Base-by-base conservation (phyloP, 768 basidiomycete species). In the Naganishia friedmannii region DNA sequence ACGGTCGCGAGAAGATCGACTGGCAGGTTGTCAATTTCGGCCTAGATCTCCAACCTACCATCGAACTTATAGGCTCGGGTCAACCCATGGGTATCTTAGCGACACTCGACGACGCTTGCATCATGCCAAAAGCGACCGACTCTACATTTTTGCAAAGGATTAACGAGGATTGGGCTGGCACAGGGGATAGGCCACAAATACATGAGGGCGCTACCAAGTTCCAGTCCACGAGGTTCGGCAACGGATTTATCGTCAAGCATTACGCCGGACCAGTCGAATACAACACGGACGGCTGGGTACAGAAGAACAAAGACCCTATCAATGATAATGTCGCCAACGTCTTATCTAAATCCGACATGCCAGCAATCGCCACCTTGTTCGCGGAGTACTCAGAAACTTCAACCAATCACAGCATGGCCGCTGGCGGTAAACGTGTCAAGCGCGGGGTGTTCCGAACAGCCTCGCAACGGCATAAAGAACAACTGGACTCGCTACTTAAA, bases 1-100 rank as follows among this genome's bases (percentile, higher is more conserved):
- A 99, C 82, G 86, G 92, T 21, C 87, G 96, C 23, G 96, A 99
- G 80, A 89, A 89, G 23, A 99, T 99, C 81, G 88, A 93, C 68
- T 99, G 96, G 96, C 89, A 94, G 77, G 96, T 94, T 76, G 89
- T 94, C 81, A 97, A 98, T 82, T 99, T 99, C 78, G 96, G 95
- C 19, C 85, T 96, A 53, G 95, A 99, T 70, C 83, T 99, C 7
- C 95, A 99, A 78, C 96, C 96, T 0, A 98, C 96, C 3, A 98
- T 99, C 79, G 95, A 98, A 78, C 87, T 99, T 65, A 98, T 99
- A 76, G 96, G 98, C 81, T 87, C 90, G 21, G 87, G 85, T 63
- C 85, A 86, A 17, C 83, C 82, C 23, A 93, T 97, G 72, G 96
- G 96, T 66, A 89, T 98, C 70, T 85, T 99, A 54, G 91, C 92